Evolutionary conservation across 495 filamentous ascomycete genomes (phyloP).

Genomic region (Coniosporium apollinis): DNA sequence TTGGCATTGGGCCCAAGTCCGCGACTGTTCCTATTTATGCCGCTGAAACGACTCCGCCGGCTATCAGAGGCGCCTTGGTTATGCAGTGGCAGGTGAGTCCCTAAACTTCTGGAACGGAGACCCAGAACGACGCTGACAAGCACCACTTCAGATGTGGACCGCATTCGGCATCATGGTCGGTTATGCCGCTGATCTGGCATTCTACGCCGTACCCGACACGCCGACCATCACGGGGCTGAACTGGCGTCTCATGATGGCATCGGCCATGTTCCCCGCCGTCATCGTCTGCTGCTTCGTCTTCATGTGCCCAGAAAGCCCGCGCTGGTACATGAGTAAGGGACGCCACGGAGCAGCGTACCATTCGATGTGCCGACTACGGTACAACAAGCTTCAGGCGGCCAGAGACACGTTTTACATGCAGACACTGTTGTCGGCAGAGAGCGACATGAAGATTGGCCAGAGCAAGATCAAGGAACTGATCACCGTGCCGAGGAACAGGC

Average conservation of each 20-base stretch:
- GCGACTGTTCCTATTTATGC: conserved; percentile 67
- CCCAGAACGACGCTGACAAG: too few relatives aligned
- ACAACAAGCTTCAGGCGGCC: conserved; percentile 58
- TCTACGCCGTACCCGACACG: conserved; percentile 49
- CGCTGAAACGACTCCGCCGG: conserved; percentile 55
- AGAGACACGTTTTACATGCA: conserved; percentile 74
- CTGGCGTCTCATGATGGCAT: conserved; percentile 76
- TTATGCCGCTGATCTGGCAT: conserved; percentile 54
- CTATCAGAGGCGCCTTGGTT: conserved; percentile 57
- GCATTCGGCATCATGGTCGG: conserved; percentile 74
- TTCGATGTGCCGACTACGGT: conserved; percentile 48
- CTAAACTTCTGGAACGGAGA: too few relatives aligned
- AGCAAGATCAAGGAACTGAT: conserved; percentile 53
- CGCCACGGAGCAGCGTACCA: conserved; percentile 48
- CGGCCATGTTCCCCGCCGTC: conserved; percentile 56
- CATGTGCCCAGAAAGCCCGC: conserved; percentile 56
- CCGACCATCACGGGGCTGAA: conserved; percentile 52
- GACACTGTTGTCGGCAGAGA: conserved; percentile 51
- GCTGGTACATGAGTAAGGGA: conserved; percentile 64
- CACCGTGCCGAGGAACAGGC: conserved; percentile 60
- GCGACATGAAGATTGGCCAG: conserved; percentile 38
- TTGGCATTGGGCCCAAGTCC: conserved; percentile 70
- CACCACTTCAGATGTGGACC: conserved; percentile 49
- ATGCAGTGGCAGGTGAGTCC: conserved; percentile 64
- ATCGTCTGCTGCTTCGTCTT: conserved; percentile 55